These are phyloP conservation scores for Leishmania aethiopica DNA, from an alignment of 208 protist genomes.

Conservation along the genomic window DNA sequence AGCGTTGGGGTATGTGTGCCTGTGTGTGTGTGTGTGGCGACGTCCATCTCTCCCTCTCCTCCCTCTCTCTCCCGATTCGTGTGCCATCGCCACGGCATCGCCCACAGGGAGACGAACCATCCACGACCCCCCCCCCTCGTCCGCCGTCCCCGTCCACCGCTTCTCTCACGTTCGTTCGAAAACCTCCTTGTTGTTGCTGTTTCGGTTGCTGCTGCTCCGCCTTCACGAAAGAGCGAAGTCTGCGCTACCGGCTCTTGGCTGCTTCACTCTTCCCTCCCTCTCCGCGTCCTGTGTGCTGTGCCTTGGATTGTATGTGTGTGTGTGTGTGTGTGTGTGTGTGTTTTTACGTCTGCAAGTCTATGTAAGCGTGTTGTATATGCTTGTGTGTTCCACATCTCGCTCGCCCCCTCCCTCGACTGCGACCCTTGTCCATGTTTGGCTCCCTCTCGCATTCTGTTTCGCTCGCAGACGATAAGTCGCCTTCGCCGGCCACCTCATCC, in stretches of 20 bases:
- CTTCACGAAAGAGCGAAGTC: slow-evolving; percentile 12
- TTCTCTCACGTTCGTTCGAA: background rate
- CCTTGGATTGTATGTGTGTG: no score
- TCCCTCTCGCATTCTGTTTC: no score
- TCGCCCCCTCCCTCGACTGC: no score
- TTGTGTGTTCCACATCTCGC: no score
- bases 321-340: no score
- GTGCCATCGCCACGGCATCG: background rate
- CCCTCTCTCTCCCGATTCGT: background rate
- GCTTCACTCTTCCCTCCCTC: no score
- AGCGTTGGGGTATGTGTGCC: background rate
- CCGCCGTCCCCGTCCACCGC: background rate
- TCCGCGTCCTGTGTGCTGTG: no score
- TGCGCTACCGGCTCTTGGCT: background rate
- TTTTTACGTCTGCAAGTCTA: no score
- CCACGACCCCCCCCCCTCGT: background rate
- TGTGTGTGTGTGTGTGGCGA: background rate
- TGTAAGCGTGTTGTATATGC: no score
- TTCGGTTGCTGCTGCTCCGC: background rate
- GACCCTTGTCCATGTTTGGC: no score
- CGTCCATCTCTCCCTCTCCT: background rate
- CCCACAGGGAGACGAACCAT: background rate
- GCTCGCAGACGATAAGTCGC: no score
- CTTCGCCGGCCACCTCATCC: no score
- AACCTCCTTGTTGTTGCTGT: background rate